phyloP scores from a whole-genome alignment of 345 rosid species.

The Jatropha curcas region DNA sequence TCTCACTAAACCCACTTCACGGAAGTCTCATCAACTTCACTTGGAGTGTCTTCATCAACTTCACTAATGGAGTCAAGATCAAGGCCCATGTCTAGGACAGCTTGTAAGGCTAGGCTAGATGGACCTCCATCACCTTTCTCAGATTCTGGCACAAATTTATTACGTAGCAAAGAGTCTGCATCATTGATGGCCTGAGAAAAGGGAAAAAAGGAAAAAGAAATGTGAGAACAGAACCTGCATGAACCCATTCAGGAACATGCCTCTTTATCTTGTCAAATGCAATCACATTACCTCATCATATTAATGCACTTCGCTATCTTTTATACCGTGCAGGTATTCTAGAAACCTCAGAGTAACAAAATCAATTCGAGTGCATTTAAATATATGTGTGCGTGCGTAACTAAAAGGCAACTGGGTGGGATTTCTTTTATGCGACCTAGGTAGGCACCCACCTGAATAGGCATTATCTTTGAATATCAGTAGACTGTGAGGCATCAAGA shows the following conservation, averaged over 20 bases:
- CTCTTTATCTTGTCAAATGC: not conserved
- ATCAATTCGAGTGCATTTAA: not conserved
- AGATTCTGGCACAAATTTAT: not conserved
- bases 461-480: constrained; percentile 80
- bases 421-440: not conserved
- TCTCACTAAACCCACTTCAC: too few species aligned
- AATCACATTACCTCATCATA: constrained; percentile 44
- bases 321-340: constrained; percentile 86
- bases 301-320: constrained; percentile 49
- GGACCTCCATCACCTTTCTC: constrained; percentile 29
- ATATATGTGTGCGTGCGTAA: not conserved
- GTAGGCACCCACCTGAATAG: constrained; percentile 49
- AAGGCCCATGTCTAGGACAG: too few species aligned
- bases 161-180: constrained; percentile 31
- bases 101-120: too few species aligned
- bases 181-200: constrained; percentile 48
- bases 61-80: too few species aligned
- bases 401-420: not conserved
- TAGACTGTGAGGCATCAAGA: constrained; percentile 81
- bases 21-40: too few species aligned
- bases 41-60: too few species aligned
- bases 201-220: not conserved
- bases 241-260: not conserved
- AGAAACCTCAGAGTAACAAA: constrained; percentile 20
- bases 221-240: not conserved